These are phyloP conservation scores for Phyllosticta paracitricarpa DNA, from an alignment of 2,329 filamentous ascomycete species.

Conservation along the genomic window DNA sequence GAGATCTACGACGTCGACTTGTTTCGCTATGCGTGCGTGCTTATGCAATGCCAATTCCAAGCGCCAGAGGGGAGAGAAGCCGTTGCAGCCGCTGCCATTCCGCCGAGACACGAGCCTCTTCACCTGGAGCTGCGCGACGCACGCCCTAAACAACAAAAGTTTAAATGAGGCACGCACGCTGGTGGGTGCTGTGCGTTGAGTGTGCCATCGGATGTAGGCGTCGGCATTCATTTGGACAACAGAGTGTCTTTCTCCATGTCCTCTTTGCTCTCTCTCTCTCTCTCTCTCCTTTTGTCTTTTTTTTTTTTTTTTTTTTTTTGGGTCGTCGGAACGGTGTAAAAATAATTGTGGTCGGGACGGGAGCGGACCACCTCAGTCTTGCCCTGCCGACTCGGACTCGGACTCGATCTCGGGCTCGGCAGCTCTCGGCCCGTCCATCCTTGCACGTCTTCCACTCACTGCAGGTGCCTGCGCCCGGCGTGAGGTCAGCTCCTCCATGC, in stretches of 20 bases:
- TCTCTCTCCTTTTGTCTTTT: too few species aligned
- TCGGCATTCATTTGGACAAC: background rate
- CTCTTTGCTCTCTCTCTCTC: too few species aligned
- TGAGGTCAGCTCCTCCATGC: background rate
- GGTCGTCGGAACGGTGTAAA: too few species aligned
- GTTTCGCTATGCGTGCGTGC: background rate
- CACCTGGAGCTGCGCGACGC: background rate
- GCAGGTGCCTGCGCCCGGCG: background rate
- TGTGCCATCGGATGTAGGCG: background rate
- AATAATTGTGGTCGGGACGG: background rate
- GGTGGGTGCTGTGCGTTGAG: background rate
- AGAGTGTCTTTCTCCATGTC: too few species aligned
- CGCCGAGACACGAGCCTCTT: background rate
- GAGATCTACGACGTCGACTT: background rate
- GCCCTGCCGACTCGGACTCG: background rate
- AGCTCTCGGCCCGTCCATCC: slow-evolving; percentile 5
- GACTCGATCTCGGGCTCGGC: background rate
- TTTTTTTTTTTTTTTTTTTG: too few species aligned
- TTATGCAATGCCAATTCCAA: background rate
- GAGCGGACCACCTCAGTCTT: background rate
- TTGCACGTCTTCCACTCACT: background rate
- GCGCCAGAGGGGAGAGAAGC: background rate
- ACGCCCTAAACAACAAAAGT: background rate
- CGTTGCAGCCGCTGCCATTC: background rate
- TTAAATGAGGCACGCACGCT: background rate